These are phyloP conservation scores for Arachis monticola DNA, from an alignment of 331 rosid species.

Conservation along the genomic window DNA sequence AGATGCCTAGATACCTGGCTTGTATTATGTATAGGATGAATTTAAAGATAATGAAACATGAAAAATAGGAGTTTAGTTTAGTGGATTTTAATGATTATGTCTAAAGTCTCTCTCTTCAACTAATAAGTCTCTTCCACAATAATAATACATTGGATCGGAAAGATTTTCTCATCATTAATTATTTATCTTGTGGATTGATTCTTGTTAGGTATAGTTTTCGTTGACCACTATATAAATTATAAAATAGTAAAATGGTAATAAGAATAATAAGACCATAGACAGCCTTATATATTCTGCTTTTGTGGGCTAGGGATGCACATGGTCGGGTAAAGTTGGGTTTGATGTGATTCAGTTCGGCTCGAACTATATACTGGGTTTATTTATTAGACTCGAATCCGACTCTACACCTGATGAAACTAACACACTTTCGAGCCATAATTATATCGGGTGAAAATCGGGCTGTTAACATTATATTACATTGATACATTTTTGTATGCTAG, in stretches of 20 bases:
- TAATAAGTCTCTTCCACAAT: conserved; percentile 17
- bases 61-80: conserved; percentile 1
- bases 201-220: not conserved
- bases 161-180: conserved; percentile 30
- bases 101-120: conserved; percentile 35
- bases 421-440: too few species aligned
- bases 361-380: too few species aligned
- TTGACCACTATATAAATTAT: not conserved
- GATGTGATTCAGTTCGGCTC: too few species aligned
- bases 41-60: not conserved
- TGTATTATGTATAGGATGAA: not conserved
- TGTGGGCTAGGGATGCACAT: too few species aligned
- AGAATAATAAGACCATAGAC: too few species aligned
- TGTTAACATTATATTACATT: too few species aligned
- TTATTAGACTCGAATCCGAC: too few species aligned
- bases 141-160: conserved; percentile 6
- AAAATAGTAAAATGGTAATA: not conserved
- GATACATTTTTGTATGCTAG: too few species aligned
- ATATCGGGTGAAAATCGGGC: too few species aligned
- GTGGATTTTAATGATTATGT: conserved; percentile 47
- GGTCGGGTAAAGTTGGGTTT: too few species aligned
- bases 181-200: conserved; percentile 14
- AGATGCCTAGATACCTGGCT: conserved; percentile 37
- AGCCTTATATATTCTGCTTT: too few species aligned
- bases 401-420: too few species aligned